A percentile compares a stretch with the other conserved stretches of the same genome.
Evolutionary conservation across 495 filamentous ascomycete species (phyloP).

Genomic region (Talaromyces trachyspermus): DNA sequence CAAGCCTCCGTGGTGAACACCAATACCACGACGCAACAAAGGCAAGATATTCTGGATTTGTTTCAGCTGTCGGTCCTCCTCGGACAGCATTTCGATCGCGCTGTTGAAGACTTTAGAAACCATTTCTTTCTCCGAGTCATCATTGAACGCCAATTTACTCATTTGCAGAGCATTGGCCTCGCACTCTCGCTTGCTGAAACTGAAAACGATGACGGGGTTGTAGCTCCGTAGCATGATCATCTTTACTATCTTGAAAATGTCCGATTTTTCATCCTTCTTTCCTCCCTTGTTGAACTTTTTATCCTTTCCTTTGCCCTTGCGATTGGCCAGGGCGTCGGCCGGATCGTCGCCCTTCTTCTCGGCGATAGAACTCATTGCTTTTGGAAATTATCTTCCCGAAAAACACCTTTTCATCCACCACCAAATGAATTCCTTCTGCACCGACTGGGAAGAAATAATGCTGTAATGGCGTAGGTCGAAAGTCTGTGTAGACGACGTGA

Average conservation of each 20-base stretch:
- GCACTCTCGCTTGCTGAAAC: constrained; percentile 95
- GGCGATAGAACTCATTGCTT: constrained; percentile 87
- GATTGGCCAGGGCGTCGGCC: constrained; percentile 65
- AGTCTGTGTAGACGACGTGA: constrained; percentile 98
- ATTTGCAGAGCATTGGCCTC: constrained; percentile 80
- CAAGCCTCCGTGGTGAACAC: constrained; percentile 93
- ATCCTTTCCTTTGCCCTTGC: constrained; percentile 80
- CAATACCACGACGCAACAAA: constrained; percentile 82
- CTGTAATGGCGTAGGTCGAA: constrained; percentile 89
- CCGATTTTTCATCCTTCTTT: constrained; percentile 57
- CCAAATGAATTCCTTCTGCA: constrained; percentile 84
- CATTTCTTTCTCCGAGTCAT: constrained; percentile 92
- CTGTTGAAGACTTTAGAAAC: constrained; percentile 88
- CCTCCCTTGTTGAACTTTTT: constrained; percentile 86
- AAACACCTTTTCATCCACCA: constrained; percentile 93
- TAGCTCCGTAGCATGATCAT: constrained; percentile 97
- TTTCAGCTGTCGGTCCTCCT: constrained; percentile 78
- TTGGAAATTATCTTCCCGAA: constrained; percentile 95
- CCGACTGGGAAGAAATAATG: constrained; percentile 97
- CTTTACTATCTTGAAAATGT: constrained; percentile 94
- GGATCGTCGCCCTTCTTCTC: constrained; percentile 82
- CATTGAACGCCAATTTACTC: constrained; percentile 86
- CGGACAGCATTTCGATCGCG: constrained; percentile 80
- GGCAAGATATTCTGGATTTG: constrained; percentile 91
- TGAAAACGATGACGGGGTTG: constrained; percentile 98